Percentiles rank a stretch among this genome's conserved stretches.
Conservation (phyloP, 2,329 filamentous ascomycete genomes). For the Pseudocercospora eumusae region DNA sequence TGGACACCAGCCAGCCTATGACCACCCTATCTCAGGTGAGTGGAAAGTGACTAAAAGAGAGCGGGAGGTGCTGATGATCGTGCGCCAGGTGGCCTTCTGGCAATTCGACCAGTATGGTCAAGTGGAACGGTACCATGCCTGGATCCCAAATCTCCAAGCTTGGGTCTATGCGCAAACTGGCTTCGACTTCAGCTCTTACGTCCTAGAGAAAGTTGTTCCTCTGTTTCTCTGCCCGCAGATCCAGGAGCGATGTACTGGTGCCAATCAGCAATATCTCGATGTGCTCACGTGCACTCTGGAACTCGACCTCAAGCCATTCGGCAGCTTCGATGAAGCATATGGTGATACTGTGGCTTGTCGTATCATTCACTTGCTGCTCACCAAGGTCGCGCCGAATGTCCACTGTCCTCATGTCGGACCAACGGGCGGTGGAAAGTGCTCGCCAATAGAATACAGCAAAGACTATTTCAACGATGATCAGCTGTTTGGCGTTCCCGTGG, state of each 20-base stretch:
- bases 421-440: conserved; percentile 35
- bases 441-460: conserved; percentile 31
- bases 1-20: conserved; percentile 18
- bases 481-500: conserved; percentile 26
- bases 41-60: background rate
- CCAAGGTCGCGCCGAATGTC: conserved; percentile 31
- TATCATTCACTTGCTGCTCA: conserved; percentile 47
- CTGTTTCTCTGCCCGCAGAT: conserved; percentile 42
- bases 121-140: conserved; percentile 49
- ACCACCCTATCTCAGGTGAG: conserved; percentile 26
- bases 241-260: conserved; percentile 42
- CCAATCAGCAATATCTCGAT: conserved; percentile 42
- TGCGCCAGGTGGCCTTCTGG: conserved; percentile 47
- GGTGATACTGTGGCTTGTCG: conserved; percentile 50
- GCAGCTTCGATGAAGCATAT: conserved; percentile 48
- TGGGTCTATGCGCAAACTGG: conserved; percentile 40
- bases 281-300: conserved; percentile 38
- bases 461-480: conserved; percentile 35
- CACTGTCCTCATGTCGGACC: conserved; percentile 40
- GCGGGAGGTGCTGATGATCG: background rate
- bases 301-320: conserved; percentile 42
- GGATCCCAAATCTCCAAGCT: conserved; percentile 46
- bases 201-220: conserved; percentile 38
- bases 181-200: conserved; percentile 32
- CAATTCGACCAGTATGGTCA: conserved; percentile 48